Base-by-base conservation (phyloP, 2,329 filamentous ascomycete genomes). In the Colletotrichum karsti region DNA sequence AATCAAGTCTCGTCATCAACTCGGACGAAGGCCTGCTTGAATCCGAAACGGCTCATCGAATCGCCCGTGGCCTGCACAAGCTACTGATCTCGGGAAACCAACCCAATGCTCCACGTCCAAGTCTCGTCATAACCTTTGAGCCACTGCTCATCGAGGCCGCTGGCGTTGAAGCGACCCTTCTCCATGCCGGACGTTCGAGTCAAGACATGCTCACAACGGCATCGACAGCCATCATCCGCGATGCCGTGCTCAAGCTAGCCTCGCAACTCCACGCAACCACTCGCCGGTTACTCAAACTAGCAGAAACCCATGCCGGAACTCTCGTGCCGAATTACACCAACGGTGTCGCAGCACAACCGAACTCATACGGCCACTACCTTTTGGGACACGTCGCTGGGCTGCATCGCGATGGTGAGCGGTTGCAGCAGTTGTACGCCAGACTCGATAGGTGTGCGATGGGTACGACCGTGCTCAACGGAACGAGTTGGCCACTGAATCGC, bases 1-100 rank as follows among this genome's bases (percentile, higher is more conserved):
- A 69, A 48, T 62, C 55, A 30, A 69, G 62, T 24, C 46, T 55
- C 37, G 62, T 67, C 30, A 69, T 69, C 55, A 69, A 69, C 30
- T 50, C 66, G 8, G 48, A 60, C 9, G 66, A 50, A 50, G 46
- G 65, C n/a, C 55, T 68, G 13, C 39, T 66, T 20, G 65, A 60
- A 5, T 54, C 10, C 4, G 37, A 41, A 4, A 28, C 26, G 1
- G 65, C 61, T 2, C 30, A 18, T 3, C 65, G 61, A 24, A 55
- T 68, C 4, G 48, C 61, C 26, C 24, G 37, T 7, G 65, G 65
- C 1, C 55, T 68, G 4, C 46, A 66, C 24, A 65, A 33, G 24
- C 18, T 66, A 7, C 37, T 68, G 12, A 46, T 60, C 46, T 66
- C 65, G 1, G 61, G 54, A 28, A 42, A 24, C n/a, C 44, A n/a